A percentile compares a stretch with the other conserved stretches of the same genome.
Evolutionary conservation across 805 yeast species (phyloP).

Genomic region (Candida ortonii): DNA sequence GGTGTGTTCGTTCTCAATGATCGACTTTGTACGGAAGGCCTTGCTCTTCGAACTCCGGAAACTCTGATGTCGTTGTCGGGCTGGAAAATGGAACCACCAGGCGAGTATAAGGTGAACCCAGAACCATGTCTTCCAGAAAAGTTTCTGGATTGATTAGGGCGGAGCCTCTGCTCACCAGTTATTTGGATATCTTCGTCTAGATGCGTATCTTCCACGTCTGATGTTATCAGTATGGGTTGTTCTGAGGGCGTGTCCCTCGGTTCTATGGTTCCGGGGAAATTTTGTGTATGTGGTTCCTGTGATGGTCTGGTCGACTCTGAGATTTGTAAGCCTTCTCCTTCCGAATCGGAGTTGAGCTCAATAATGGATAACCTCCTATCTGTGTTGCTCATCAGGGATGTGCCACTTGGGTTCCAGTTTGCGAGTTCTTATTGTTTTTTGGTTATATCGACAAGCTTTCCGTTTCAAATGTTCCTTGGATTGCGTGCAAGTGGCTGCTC

Average conservation of each 20-base stretch:
- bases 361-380: slow-evolving; percentile 15
- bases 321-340: slow-evolving; percentile 9
- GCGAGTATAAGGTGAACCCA: slow-evolving; percentile 16
- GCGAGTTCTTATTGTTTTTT: no score
- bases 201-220: slow-evolving; percentile 18
- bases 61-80: slow-evolving; percentile 10
- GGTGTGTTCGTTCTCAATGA: neutral
- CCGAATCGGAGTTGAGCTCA: slow-evolving; percentile 18
- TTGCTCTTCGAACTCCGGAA: slow-evolving; percentile 8
- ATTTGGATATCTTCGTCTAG: slow-evolving; percentile 25
- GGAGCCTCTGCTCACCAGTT: slow-evolving; percentile 22
- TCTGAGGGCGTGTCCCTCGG: slow-evolving; percentile 7
- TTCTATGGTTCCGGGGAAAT: neutral
- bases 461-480: no score
- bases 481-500: no score
- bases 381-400: slow-evolving; percentile 6
- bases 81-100: slow-evolving; percentile 16
- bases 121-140: slow-evolving; percentile 14
- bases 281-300: neutral
- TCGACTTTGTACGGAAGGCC: neutral
- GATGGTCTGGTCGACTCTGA: slow-evolving; percentile 4
- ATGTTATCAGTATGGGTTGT: slow-evolving; percentile 22
- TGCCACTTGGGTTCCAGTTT: no score
- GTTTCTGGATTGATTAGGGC: slow-evolving; percentile 11
- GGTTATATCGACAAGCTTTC: no score